Evolutionary conservation across 768 basidiomycete species (phyloP).

Genomic region (Xerocomellus chrysenteron): DNA sequence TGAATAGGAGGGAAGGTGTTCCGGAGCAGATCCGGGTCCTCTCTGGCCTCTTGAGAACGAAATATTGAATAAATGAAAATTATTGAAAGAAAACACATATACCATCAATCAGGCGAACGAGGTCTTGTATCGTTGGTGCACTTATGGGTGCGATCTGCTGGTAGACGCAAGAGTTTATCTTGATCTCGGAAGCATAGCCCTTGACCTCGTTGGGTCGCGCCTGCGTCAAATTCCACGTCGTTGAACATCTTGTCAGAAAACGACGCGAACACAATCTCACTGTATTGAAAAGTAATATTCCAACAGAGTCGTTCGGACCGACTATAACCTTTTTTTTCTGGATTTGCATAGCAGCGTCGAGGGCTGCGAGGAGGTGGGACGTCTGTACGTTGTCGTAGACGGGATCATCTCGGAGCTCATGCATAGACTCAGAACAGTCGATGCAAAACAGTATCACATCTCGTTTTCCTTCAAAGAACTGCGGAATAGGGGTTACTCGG

Average conservation of each 20-base stretch:
- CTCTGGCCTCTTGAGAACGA: constrained; percentile 52
- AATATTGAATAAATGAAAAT: constrained; percentile 2
- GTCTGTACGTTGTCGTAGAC: constrained; percentile 64
- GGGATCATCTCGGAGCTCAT: constrained; percentile 62
- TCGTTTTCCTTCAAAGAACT: constrained; percentile 71
- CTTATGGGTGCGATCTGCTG: constrained; percentile 76
- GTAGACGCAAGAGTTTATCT: constrained; percentile 67
- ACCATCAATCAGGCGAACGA: constrained; percentile 81
- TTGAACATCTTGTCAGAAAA: neutral
- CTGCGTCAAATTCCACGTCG: constrained; percentile 5
- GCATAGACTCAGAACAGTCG: constrained; percentile 92
- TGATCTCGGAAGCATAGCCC: constrained; percentile 54
- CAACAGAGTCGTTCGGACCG: constrained; percentile 86
- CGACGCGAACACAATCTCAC: constrained; percentile 43
- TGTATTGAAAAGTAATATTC: constrained; percentile 90
- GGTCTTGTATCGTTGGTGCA: constrained; percentile 77
- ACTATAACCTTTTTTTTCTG: constrained; percentile 88
- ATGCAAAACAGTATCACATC: constrained; percentile 96
- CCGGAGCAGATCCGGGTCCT: constrained; percentile 56
- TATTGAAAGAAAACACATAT: constrained; percentile 8
- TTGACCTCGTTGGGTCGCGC: constrained; percentile 32
- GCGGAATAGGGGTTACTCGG: constrained; percentile 15
- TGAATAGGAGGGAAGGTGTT: constrained; percentile 64
- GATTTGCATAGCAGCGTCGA: constrained; percentile 83
- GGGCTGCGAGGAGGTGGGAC: constrained; percentile 73